Base-by-base conservation (phyloP, 2,329 filamentous ascomycete species). In the Fusarium euwallaceae region DNA sequence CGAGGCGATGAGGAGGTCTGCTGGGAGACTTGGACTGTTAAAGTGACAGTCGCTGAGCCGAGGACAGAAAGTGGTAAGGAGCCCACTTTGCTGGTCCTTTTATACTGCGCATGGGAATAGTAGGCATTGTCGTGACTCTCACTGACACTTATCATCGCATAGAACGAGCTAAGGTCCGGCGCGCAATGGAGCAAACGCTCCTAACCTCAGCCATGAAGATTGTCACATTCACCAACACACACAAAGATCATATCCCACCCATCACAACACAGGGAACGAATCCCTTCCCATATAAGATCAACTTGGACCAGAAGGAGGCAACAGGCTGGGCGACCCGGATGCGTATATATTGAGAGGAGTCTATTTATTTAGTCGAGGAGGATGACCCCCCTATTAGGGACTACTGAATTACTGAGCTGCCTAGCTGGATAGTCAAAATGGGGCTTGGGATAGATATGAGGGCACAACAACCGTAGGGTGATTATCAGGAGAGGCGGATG, bases 241-340 rank as follows among this genome's bases (percentile, higher is more conserved):
- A 98, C 83, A 97, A 97, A 82, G 94, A 97, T 80, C 97, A 98
- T 83, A 98, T 99, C 75, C 97, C 97, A 1, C 97, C 96, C 61
- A 98, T 98, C 78, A 98, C 95, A 74, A 97, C 95, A 10, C 97
- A 95, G 24, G 95, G 92, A 80, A 94, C 93, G 58, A 98, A 98
- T 82, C 96, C 97, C 0, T 99, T 98, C 80, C 96, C 96, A 1
- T 98, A 97, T 84, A 93, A 95, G 83, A 97, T 98, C 80, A 90
- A 93, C 71, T 91, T 98, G 69, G 97, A 97, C 80, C 94, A 94
- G 67, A 94, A 94, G 79, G 89, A 92, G 69, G 92, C 82, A 22
- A 92, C 82, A 36, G 89, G 92, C 61, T 96, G 95, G 94, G 91
- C 94, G 59, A 90, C 92, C 66, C 89, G 94, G 43, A 95, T 96